Base-by-base conservation (phyloP, 352 stramenopile species). In the Phytopythium kandeliae region DNA sequence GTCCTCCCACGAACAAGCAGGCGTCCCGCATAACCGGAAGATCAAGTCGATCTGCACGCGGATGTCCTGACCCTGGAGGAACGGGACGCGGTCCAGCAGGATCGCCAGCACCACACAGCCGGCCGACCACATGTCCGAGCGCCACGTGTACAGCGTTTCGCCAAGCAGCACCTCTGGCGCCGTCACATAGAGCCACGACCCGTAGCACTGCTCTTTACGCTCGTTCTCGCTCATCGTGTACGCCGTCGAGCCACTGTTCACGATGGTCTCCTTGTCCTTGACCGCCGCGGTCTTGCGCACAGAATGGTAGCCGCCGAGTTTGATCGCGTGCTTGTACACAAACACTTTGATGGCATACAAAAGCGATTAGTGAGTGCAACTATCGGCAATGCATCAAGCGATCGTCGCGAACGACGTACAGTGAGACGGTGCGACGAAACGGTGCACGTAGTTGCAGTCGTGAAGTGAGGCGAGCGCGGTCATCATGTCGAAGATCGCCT, bases 1-100 rank as follows among this genome's bases (percentile, higher is more conserved):
- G 0, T 69, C 65, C 19, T 69, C 46, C 69, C 74, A 92, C n/a
- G 73, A 68, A 21, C 60, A 63, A 6, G 61, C 65, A 0, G 84
- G 84, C 11, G 81, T 91, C 7, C 84, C 84, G 34, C 84, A 92
- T 3, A 89, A 30, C 1, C 84, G 79, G 53, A 85, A 95, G 41
- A 92, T 89, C 41, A 85, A 63, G 47, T 92, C 74, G 31, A 95
- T 48, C 48, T 95, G 84, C 22, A 72, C 59, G n/a, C 74, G 76
- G 17, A 69, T 22, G 31, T 91, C 74, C 16, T 68, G 68, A 13
- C 73, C 84, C 41, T 82, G 74, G 10, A 95, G 60, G 17, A 91
- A 75, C 12, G 76, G 74, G 17, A 75, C 60, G 37, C 69, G 74
- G 34, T 89, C 70, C 6, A 92, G 68, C 19, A 95, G 54, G 36